Evolutionary conservation across 352 stramenopile species (phyloP).

Genomic region (Phytophthora macrochlamydospora): DNA sequence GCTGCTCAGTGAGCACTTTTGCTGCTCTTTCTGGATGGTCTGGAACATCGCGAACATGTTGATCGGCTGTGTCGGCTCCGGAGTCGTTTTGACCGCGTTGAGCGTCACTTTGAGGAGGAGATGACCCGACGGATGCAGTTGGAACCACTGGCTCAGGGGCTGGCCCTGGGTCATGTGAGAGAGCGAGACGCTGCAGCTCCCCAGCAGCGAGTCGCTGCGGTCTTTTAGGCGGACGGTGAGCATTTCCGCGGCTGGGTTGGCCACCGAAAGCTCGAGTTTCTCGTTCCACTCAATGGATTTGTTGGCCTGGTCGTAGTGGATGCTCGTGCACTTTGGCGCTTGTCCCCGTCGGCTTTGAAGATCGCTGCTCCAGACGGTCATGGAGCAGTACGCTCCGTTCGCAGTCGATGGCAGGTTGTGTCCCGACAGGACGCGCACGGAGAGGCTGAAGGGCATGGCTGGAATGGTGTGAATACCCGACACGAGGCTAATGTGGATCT

Average conservation of each 20-base stretch:
- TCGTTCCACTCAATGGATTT: constrained; percentile 29
- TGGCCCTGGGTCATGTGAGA: constrained; percentile 35
- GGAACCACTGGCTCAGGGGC: constrained; percentile 49
- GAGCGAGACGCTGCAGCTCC: constrained; percentile 51
- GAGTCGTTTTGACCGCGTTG: constrained; percentile 11
- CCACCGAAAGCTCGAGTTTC: constrained; percentile 15
- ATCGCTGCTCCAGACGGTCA: constrained; percentile 21
- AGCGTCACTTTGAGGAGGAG: constrained; percentile 43
- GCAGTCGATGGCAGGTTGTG: constrained; percentile 11
- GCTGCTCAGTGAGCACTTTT: not conserved
- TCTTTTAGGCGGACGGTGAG: constrained; percentile 30
- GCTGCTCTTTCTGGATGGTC: not conserved
- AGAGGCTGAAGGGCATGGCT: constrained; percentile 8
- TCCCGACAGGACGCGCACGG: constrained; percentile 14
- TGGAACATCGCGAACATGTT: constrained; percentile 1
- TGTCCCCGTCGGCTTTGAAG: not conserved
- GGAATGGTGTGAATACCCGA: not conserved
- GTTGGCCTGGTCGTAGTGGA: constrained; percentile 1
- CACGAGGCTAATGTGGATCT: not conserved
- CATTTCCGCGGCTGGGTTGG: constrained; percentile 8
- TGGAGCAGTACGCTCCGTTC: constrained; percentile 20
- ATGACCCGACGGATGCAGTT: constrained; percentile 40
- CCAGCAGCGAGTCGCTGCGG: constrained; percentile 27
- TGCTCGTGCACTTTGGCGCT: constrained; percentile 23
- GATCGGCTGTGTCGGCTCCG: constrained; percentile 2